These are phyloP conservation scores for Didymella arachidicola DNA, from an alignment of 2,329 filamentous ascomycete species.

Conservation along the genomic window DNA sequence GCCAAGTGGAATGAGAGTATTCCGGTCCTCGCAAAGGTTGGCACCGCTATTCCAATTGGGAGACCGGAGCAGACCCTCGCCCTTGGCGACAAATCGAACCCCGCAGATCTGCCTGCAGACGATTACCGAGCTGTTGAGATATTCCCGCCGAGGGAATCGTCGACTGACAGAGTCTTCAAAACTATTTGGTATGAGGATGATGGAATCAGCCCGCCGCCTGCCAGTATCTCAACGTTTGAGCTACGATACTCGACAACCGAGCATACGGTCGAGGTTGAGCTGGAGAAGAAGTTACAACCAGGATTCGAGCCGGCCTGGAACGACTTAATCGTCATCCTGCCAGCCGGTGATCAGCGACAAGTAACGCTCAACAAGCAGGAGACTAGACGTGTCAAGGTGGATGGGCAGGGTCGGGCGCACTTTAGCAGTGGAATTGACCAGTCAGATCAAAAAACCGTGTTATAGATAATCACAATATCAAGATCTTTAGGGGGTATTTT, in stretches of 20 bases:
- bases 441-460: too few relatives aligned
- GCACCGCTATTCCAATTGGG: constrained; percentile 63
- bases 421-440: neutral
- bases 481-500: too few relatives aligned
- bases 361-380: constrained; percentile 32
- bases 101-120: constrained; percentile 58
- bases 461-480: too few relatives aligned
- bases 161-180: constrained; percentile 48
- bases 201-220: constrained; percentile 57
- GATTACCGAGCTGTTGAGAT: constrained; percentile 66
- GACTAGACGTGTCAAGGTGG: constrained; percentile 6
- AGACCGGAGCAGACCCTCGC: constrained; percentile 61
- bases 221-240: constrained; percentile 39
- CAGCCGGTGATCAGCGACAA: constrained; percentile 57
- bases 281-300: constrained; percentile 50
- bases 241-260: constrained; percentile 48
- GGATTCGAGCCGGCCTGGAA: constrained; percentile 61
- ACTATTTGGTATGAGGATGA: constrained; percentile 65
- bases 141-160: constrained; percentile 60
- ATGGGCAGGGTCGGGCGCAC: constrained; percentile 20
- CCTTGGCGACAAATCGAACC: constrained; percentile 58
- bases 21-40: constrained; percentile 63
- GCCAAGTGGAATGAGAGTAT: constrained; percentile 64
- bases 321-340: constrained; percentile 60
- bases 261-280: constrained; percentile 55